Conservation (phyloP, 106 monocot species). For the Vanilla planifolia region DNA sequence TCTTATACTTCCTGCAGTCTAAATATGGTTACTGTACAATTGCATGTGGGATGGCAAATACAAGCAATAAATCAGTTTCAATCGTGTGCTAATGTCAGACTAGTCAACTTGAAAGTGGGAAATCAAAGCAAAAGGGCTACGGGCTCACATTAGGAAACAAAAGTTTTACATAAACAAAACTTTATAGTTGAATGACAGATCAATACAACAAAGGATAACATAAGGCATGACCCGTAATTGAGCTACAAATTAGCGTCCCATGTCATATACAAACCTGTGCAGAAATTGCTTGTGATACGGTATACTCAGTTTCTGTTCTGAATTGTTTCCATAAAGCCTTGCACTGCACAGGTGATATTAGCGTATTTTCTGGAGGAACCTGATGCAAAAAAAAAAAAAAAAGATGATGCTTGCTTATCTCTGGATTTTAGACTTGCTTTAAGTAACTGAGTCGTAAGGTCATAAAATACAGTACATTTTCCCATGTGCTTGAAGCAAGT, state of each 20-base stretch:
- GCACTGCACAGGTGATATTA: conserved; percentile 70
- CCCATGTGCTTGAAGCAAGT: conserved; percentile 58
- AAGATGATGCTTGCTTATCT: neutral
- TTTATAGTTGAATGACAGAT: too few relatives aligned
- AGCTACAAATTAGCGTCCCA: neutral
- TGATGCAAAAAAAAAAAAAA: conserved; percentile 8
- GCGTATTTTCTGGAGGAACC: conserved; percentile 39
- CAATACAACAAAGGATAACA: too few relatives aligned
- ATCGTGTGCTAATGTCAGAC: too few relatives aligned
- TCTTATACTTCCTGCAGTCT: too few relatives aligned
- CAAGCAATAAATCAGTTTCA: too few relatives aligned
- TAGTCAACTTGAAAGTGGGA: too few relatives aligned
- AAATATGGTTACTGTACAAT: too few relatives aligned
- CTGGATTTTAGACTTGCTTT: too few relatives aligned
- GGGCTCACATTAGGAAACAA: too few relatives aligned
- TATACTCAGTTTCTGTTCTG: conserved; percentile 46
- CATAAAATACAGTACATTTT: conserved; percentile 24
- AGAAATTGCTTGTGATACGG: conserved; percentile 52
- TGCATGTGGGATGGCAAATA: too few relatives aligned
- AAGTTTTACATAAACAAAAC: too few relatives aligned
- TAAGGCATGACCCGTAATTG: neutral
- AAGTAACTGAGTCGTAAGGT: neutral
- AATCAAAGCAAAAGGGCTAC: too few relatives aligned
- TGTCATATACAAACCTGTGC: conserved; percentile 45
- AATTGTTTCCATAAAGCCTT: conserved; percentile 79